Conservation (phyloP, 805 yeast species). For the Gaillardinia entomophila region DNA sequence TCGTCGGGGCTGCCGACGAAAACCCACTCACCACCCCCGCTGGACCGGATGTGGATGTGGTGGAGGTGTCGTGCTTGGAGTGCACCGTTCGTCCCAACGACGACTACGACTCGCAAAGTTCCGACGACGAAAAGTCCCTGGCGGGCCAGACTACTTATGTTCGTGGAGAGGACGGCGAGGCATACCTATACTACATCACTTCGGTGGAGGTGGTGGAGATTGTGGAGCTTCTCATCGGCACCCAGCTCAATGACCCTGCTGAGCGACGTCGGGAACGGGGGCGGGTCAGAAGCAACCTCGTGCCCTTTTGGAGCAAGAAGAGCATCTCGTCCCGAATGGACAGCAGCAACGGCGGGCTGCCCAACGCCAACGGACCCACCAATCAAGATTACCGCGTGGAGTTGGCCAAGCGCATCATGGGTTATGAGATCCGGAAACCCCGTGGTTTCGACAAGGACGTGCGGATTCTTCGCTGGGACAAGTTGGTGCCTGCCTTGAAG, state of each 20-base stretch:
- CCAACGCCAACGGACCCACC: slow-evolving; percentile 5
- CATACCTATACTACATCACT: slow-evolving; percentile 46
- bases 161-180: slow-evolving; percentile 18
- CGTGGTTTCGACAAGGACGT: slow-evolving; percentile 68
- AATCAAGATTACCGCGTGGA: slow-evolving; percentile 42
- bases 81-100: slow-evolving; percentile 28
- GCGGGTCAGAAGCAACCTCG: slow-evolving; percentile 59
- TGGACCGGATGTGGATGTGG: slow-evolving; percentile 40
- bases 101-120: slow-evolving; percentile 18
- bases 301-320: slow-evolving; percentile 61
- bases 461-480: slow-evolving; percentile 56
- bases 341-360: slow-evolving; percentile 10
- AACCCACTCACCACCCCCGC: slow-evolving; percentile 36
- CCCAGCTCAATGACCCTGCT: slow-evolving; percentile 37
- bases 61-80: slow-evolving; percentile 57
- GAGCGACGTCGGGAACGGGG: slow-evolving; percentile 60
- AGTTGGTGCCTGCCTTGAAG: slow-evolving; percentile 51
- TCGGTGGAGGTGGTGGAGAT: slow-evolving; percentile 63
- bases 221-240: slow-evolving; percentile 56
- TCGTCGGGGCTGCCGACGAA: slow-evolving; percentile 47
- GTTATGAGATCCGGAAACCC: slow-evolving; percentile 56
- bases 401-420: slow-evolving; percentile 61
- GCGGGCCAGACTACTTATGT: slow-evolving; percentile 4
- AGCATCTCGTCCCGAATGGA: slow-evolving; percentile 46
- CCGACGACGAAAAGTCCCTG: slow-evolving; percentile 16